phyloP scores from a whole-genome alignment of 768 basidiomycete species.

The Tubosaeta sp. region DNA sequence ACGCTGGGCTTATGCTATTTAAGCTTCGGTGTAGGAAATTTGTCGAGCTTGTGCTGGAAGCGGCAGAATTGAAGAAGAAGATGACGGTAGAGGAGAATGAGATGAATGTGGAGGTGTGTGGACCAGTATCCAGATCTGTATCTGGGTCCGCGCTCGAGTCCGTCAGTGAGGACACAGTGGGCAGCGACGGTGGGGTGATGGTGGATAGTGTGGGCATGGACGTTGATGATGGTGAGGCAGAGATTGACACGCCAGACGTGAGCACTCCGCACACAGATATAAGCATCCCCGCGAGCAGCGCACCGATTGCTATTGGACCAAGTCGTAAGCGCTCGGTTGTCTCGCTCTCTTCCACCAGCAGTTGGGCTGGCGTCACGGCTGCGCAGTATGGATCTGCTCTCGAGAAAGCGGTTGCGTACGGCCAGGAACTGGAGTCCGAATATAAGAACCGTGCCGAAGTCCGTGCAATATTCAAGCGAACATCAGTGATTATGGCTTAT shows the following conservation, averaged over 20 bases:
- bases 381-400: conserved; percentile 54
- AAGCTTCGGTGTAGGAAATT: conserved; percentile 83
- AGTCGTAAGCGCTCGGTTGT: conserved; percentile 27
- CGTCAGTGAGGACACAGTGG: conserved; percentile 32
- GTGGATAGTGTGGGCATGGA: conserved; percentile 58
- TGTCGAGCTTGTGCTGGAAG: conserved; percentile 73
- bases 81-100: conserved; percentile 42
- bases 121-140: conserved; percentile 21
- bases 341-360: conserved; percentile 24
- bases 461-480: conserved; percentile 62
- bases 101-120: conserved; percentile 26
- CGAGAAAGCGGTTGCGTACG: conserved; percentile 67
- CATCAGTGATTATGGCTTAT: conserved; percentile 78
- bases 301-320: conserved; percentile 29
- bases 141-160: conserved; percentile 25
- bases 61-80: conserved; percentile 64
- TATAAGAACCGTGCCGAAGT: conserved; percentile 65
- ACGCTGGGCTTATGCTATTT: conserved; percentile 71
- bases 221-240: conserved; percentile 31
- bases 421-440: conserved; percentile 63
- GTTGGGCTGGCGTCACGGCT: conserved; percentile 24
- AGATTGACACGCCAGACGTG: conserved; percentile 27
- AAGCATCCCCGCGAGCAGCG: conserved; percentile 14
- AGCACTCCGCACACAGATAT: conserved; percentile 7
- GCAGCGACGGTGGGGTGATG: conserved; percentile 41